These are phyloP conservation scores for Beauveria varroae DNA, from an alignment of 2,329 filamentous ascomycete genomes.

Conservation along the genomic window DNA sequence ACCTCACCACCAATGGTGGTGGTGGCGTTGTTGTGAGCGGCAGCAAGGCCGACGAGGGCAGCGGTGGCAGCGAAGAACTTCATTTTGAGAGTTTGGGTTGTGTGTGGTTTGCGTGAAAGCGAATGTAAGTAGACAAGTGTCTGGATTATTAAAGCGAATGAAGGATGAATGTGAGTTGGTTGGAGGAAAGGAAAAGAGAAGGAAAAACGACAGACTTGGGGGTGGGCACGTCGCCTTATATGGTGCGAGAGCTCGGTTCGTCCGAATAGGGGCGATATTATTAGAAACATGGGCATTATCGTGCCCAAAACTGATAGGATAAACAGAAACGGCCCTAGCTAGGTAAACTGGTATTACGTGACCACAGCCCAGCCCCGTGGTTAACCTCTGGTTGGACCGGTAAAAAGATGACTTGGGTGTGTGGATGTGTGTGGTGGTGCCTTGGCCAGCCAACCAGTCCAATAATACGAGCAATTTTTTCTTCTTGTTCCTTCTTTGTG, in stretches of 20 bases:
- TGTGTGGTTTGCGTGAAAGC: neutral
- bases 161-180: slow-evolving; percentile 7
- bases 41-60: slow-evolving; percentile 38
- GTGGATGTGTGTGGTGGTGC: neutral
- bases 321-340: neutral
- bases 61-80: slow-evolving; percentile 49
- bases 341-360: neutral
- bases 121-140: slow-evolving; percentile 8
- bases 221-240: slow-evolving; percentile 8
- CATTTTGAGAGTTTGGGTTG: slow-evolving; percentile 46
- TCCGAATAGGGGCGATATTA: slow-evolving; percentile 5
- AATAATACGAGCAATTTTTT: slow-evolving; percentile 6
- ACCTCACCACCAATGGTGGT: neutral
- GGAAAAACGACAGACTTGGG: neutral
- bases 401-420: neutral
- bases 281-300: slow-evolving; percentile 3
- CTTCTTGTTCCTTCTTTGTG: neutral
- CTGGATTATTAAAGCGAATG: slow-evolving; percentile 6
- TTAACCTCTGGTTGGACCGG: neutral
- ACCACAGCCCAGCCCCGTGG: neutral
- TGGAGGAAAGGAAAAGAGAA: neutral
- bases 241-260: neutral
- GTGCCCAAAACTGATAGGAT: neutral
- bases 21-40: slow-evolving; percentile 35
- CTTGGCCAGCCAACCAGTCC: neutral